Percentiles rank a stretch among this genome's conserved stretches.
Conservation (phyloP, 352 stramenopile genomes). For the Phytophthora brassicae region DNA sequence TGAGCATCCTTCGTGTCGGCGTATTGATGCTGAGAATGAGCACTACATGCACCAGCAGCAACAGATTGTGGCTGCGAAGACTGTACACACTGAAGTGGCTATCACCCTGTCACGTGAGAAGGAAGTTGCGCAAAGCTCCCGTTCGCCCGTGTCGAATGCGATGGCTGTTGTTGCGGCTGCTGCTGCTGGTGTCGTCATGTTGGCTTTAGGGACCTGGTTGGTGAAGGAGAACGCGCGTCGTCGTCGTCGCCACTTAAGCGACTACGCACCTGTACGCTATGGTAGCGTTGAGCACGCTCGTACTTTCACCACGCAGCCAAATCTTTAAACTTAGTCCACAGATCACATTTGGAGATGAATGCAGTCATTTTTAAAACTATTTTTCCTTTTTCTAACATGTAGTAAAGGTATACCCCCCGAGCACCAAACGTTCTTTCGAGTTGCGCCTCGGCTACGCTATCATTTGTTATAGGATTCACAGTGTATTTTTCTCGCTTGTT, state of each 20-base stretch:
- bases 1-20: conserved; percentile 51
- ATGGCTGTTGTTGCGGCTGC: conserved; percentile 9
- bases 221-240: conserved; percentile 39
- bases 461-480: too few species aligned
- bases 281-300: conserved; percentile 47
- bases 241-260: conserved; percentile 30
- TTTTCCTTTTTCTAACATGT: too few species aligned
- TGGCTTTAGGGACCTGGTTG: conserved; percentile 25
- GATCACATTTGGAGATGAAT: conserved; percentile 14
- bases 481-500: too few species aligned
- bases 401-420: too few species aligned
- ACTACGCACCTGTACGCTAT: conserved; percentile 44
- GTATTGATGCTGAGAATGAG: conserved; percentile 66
- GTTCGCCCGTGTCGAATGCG: conserved; percentile 13
- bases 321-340: conserved; percentile 15
- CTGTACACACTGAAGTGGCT: conserved; percentile 8
- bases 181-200: conserved; percentile 20
- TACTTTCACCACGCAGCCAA: conserved; percentile 17
- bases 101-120: conserved; percentile 7
- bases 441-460: too few species aligned
- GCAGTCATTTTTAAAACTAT: conserved; percentile 15
- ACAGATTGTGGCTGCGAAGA: conserved; percentile 10
- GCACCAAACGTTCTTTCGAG: too few species aligned
- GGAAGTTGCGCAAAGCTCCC: neutral
- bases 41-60: conserved; percentile 28